phyloP scores from a whole-genome alignment of 495 filamentous ascomycete genomes.

The Cudoniella acicularis region DNA sequence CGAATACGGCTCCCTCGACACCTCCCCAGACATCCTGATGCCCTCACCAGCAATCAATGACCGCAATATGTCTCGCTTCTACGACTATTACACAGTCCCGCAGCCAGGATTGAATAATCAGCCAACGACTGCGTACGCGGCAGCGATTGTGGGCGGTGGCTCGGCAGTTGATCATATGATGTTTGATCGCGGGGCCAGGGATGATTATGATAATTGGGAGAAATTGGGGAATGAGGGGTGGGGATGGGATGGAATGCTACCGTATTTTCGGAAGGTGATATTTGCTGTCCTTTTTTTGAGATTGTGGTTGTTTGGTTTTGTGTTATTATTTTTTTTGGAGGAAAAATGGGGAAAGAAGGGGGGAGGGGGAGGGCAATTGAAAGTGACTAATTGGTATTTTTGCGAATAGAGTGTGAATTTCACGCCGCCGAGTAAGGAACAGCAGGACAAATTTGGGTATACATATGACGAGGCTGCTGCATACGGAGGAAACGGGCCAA shows the following conservation, averaged over 20 bases:
- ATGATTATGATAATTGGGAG: constrained; percentile 57
- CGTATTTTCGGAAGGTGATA: constrained; percentile 24
- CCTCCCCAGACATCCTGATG: neutral
- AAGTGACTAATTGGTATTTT: neutral
- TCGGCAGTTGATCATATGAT: constrained; percentile 44
- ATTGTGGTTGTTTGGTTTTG: no score
- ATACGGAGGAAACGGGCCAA: constrained; percentile 1
- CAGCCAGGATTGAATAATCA: neutral
- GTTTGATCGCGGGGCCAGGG: constrained; percentile 37
- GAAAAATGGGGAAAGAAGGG: no score
- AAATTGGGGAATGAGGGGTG: constrained; percentile 47
- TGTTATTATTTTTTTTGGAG: no score
- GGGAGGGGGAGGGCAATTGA: no score
- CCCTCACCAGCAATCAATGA: neutral
- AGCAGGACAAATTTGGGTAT: neutral
- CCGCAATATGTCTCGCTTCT: neutral
- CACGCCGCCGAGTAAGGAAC: neutral
- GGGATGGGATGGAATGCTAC: constrained; percentile 25
- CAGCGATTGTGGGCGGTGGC: constrained; percentile 40
- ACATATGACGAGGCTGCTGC: constrained; percentile 1
- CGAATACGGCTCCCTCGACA: neutral
- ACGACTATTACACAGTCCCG: neutral
- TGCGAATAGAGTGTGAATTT: neutral
- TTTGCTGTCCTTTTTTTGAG: neutral
- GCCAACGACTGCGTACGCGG: neutral